A percentile compares a stretch with the other conserved stretches of the same genome.
These are phyloP conservation scores for Rubus parviflorus DNA, from an alignment of 306 rosid genomes.

Conservation along the genomic window DNA sequence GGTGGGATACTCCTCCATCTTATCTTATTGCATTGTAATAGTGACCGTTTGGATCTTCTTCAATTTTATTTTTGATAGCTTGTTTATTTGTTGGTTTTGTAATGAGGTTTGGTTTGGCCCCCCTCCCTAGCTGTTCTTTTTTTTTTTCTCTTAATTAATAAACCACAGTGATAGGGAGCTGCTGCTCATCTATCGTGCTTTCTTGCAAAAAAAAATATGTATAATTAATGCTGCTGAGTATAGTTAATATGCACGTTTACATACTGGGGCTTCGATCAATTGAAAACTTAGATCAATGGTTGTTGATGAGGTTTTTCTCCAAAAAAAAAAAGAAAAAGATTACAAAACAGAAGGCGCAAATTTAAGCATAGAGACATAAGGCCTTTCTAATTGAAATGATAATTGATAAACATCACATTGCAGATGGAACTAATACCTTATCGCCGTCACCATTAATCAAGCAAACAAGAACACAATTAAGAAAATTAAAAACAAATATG, in stretches of 20 bases:
- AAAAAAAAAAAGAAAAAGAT: not conserved
- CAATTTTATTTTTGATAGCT: no score
- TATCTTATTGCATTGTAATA: no score
- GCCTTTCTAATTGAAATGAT: conserved; percentile 8
- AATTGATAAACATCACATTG: conserved; percentile 6
- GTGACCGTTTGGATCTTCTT: no score
- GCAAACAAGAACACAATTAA: not conserved
- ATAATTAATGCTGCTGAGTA: not conserved
- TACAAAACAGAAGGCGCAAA: not conserved
- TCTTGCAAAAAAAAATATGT: no score
- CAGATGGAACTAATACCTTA: conserved; percentile 6
- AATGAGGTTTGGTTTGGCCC: no score
- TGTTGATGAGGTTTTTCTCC: not conserved
- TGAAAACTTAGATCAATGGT: not conserved
- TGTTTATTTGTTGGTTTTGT: no score
- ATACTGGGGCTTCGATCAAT: not conserved
- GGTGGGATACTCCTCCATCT: no score
- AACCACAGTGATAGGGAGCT: no score
- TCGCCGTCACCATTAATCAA: not conserved
- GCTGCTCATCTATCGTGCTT: no score
- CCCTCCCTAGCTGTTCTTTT: no score
- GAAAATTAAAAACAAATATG: not conserved
- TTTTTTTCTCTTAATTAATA: no score
- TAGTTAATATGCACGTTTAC: no score
- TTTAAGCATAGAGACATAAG: not conserved